Evolutionary conservation across 164 flowering plant genomes (phyloP).

Genomic region (Liriodendron chinense): DNA sequence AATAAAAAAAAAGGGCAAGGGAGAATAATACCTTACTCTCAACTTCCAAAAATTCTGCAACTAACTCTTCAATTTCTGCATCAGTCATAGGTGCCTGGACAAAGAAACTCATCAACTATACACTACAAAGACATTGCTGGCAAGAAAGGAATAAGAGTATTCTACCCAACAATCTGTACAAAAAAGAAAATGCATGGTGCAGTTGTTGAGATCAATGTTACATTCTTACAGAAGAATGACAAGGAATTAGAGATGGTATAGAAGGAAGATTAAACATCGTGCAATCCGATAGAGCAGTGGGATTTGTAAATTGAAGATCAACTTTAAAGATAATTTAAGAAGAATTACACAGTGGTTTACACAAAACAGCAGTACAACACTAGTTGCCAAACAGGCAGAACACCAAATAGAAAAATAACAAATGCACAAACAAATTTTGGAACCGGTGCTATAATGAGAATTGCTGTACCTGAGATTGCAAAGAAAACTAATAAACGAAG

Average conservation of each 20-base stretch:
- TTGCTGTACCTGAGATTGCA: background rate
- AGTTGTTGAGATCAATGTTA: background rate
- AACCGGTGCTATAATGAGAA: too few species aligned
- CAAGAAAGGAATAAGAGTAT: background rate
- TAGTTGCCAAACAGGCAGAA: too few species aligned
- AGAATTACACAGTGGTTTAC: too few species aligned
- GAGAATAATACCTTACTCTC: conserved; percentile 80
- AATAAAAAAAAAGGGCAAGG: background rate
- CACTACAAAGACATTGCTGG: background rate
- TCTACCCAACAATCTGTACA: background rate
- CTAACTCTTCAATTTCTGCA: conserved; percentile 76
- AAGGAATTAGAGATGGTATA: background rate
- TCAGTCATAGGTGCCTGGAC: conserved; percentile 78
- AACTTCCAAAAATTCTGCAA: conserved; percentile 75
- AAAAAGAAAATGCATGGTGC: background rate
- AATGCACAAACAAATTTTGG: too few species aligned
- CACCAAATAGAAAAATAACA: too few species aligned
- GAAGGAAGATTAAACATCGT: background rate
- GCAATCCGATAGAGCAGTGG: background rate
- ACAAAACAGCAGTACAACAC: too few species aligned
- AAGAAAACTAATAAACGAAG: background rate
- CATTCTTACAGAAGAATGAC: background rate
- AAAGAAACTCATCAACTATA: conserved; percentile 6
- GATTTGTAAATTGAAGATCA: background rate
- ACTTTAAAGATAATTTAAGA: too few species aligned